Evolutionary conservation across 306 rosid species (phyloP), one percentile per base, ranked within the genome.

Genomic region (Malus orientalis): DNA sequence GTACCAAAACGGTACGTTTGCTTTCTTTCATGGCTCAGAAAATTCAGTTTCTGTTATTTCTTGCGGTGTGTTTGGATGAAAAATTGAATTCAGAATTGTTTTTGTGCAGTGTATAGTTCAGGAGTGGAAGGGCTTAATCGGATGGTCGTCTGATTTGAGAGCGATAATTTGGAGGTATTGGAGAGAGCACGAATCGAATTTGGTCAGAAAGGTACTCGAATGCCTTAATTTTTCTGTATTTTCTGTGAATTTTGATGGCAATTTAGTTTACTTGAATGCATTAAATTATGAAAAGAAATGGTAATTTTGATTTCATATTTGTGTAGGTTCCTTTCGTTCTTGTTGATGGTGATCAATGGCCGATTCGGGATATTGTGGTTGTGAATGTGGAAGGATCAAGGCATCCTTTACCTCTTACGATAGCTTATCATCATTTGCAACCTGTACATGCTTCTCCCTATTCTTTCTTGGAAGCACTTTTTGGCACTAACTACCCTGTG

Each of bases 91-190:
- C 38, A 11, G 11, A 76, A 32, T 72, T 32, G 27, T 38, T 59
- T 59, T 58, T 0, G 62, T 90, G 74, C 58, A 95, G 98, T 92
- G 88, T 74, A 80, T 95, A 71, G 92, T 90, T 81, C 86, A 87
- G 44, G 97, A 92, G 79, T 92, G 97, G 98, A 90, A 87, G 79
- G 95, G 96, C 68, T 81, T 92, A 69, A 63, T 92, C 61, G 96
- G 97, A 55, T 89, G 96, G 96, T 81, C 95, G 71, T 95, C 96
- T 74, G 98, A 95, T 81, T 73, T 95, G 63, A 93, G 93, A 6
- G 81, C 92, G 55, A 72, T 88, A 71, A 80, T 92, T 84, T 81
- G 84, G 22, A 88, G 90, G 84, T 77, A 90, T 5, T 84, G 87
- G 89, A 87, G 94, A 61, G 87, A 86, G 59, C 93, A 73, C 68